These are phyloP conservation scores for Penicillium alfredii DNA, from an alignment of 495 filamentous ascomycete species.

Conservation along the genomic window DNA sequence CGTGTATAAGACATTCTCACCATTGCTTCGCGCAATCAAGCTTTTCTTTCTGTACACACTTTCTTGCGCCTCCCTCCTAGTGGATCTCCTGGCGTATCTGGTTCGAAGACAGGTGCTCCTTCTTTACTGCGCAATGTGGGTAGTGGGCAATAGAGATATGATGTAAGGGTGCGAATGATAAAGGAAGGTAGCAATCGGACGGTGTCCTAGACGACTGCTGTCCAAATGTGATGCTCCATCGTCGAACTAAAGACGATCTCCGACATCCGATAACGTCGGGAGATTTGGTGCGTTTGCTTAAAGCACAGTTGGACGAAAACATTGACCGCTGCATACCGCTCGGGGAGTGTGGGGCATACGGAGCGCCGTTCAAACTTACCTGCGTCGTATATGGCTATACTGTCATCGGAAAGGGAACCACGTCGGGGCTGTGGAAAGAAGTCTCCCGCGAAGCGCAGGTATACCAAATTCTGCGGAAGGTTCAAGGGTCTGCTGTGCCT, in stretches of 20 bases:
- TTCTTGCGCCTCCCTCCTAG: too few species aligned
- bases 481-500: conserved; percentile 31
- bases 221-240: conserved; percentile 39
- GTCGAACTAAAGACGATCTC: conserved; percentile 1
- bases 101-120: too few species aligned
- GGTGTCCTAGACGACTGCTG: conserved; percentile 32
- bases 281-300: conserved; percentile 11
- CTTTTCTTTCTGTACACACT: too few species aligned
- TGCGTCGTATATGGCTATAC: conserved; percentile 38
- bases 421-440: conserved; percentile 21
- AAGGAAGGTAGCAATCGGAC: conserved; percentile 33
- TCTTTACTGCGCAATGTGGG: too few species aligned
- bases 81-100: too few species aligned
- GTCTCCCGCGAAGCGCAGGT: too few species aligned
- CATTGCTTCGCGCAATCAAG: too few species aligned
- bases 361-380: conserved; percentile 37
- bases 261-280: conserved; percentile 16
- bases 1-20: too few species aligned
- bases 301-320: conserved; percentile 20
- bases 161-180: too few species aligned
- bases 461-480: too few species aligned
- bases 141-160: too few species aligned
- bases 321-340: conserved; percentile 22
- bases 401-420: conserved; percentile 42
- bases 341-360: conserved; percentile 16